Base-by-base conservation (phyloP, 805 yeast species). In the Hanseniaspora guilliermondii region DNA sequence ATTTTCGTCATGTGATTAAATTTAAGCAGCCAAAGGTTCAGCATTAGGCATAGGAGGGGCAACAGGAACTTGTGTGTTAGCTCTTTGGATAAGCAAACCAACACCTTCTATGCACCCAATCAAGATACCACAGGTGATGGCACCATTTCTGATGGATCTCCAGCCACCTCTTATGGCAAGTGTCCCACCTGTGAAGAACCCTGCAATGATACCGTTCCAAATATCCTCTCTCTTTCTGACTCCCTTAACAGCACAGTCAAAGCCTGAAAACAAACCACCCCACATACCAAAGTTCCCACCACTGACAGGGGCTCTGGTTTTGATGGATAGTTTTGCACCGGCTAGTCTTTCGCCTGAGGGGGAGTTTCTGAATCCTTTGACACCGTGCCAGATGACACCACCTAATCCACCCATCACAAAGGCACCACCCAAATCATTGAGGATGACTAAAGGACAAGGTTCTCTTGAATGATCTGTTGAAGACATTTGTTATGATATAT, bases 231-330 rank as follows among this genome's bases (percentile, higher is more conserved):
- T 87, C 71, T 87, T 85, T 76, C 98, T 85, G 42, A 93, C 79
- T 2, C 91, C 96, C 70, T 91, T 93, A 47, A 93, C 95, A 16
- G 89, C 78, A 76, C 98, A 93, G 71, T 93, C 98, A 66, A 82
- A 93, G 14, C 94, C 84, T 35, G 97, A 87, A 68, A 93, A 93
- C 63, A 93, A 74, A 58, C 98, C 98, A 76, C 98, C 98, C 98
- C 98, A 93, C 39, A 87, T 95, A 73, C 98, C 98, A 65, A 93
- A 91, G 71, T 93, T 93, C 66, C 98, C 98, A 61, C 98, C 98
- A 54, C 91, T 88, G 49, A 91, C 96, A 39, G 99, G 99, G 2
- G 97, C 97, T 70, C 98, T 79, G 52, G 96, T 87, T 67, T 87
- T 87, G 62, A 93, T 84, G 39, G 97, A 97, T 41, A 86, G 75